Percentiles rank a stretch among this genome's conserved stretches.
Evolutionary conservation across 495 filamentous ascomycete genomes (phyloP).

Genomic region (Penicillium bovifimosum): DNA sequence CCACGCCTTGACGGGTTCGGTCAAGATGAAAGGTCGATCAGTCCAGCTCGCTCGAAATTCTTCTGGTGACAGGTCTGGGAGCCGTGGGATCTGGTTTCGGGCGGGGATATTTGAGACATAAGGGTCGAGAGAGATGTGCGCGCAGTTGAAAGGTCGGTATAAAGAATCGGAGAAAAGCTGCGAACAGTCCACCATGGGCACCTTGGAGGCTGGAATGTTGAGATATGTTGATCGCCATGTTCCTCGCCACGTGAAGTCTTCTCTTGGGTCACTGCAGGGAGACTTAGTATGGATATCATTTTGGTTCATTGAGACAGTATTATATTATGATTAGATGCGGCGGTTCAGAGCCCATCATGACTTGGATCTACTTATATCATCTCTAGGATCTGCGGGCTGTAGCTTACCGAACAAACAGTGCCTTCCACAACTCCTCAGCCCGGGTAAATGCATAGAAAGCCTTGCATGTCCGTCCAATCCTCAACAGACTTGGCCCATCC

Average conservation of each 20-base stretch:
- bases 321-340: neutral
- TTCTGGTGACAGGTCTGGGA: constrained; percentile 60
- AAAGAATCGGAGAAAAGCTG: constrained; percentile 87
- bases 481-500: constrained; percentile 55
- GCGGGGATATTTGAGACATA: constrained; percentile 67
- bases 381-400: neutral
- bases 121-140: constrained; percentile 60
- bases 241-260: constrained; percentile 68
- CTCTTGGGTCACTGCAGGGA: constrained; percentile 28
- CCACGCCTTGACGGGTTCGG: constrained; percentile 78
- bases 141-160: constrained; percentile 87
- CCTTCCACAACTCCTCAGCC: constrained; percentile 87
- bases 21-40: constrained; percentile 81
- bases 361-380: constrained; percentile 3
- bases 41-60: constrained; percentile 76
- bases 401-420: constrained; percentile 79
- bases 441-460: constrained; percentile 83
- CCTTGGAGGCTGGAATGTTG: constrained; percentile 47
- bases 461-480: constrained; percentile 77
- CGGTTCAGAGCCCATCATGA: neutral
- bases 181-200: constrained; percentile 56
- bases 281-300: neutral
- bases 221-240: constrained; percentile 84
- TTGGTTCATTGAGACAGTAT: neutral
- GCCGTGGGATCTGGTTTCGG: constrained; percentile 64